Evolutionary conservation across 2,329 filamentous ascomycete genomes (phyloP).

Genomic region (Ascomycota sp.): DNA sequence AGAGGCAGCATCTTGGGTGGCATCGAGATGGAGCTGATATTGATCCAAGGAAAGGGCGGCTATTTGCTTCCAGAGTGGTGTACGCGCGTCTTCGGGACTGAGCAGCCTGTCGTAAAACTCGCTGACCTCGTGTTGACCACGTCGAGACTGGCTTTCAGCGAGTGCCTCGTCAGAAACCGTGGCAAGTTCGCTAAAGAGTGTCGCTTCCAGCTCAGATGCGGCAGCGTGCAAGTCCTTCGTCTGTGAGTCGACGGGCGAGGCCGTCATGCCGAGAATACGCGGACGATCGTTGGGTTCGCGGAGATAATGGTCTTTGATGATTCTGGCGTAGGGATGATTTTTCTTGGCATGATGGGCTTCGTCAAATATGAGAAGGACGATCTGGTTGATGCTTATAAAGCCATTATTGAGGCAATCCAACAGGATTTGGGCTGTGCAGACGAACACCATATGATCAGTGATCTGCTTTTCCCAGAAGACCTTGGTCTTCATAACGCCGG

Average conservation of each 20-base stretch:
- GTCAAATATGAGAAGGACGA: conserved; percentile 84
- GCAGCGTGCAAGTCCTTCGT: conserved; percentile 43
- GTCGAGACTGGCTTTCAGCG: conserved; percentile 5
- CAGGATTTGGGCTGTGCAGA: conserved; percentile 80
- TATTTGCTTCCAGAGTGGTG: conserved; percentile 38
- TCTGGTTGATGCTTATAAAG: conserved; percentile 57
- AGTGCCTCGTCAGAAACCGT: conserved; percentile 32
- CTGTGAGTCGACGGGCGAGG: conserved; percentile 75
- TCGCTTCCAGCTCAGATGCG: conserved; percentile 47
- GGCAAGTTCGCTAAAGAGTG: conserved; percentile 64
- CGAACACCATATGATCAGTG: conserved; percentile 53
- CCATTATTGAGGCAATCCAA: conserved; percentile 55
- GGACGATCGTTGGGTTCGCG: conserved; percentile 31
- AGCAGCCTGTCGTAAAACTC: conserved; percentile 21
- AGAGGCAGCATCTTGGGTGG: conserved; percentile 34
- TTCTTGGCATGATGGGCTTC: conserved; percentile 94
- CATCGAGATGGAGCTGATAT: conserved; percentile 35
- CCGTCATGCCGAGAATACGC: conserved; percentile 86
- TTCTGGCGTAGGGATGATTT: conserved; percentile 69
- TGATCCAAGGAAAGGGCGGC: conserved; percentile 17
- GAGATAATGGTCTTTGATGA: conserved; percentile 72
- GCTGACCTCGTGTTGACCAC: conserved; percentile 27
- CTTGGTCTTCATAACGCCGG: conserved; percentile 16
- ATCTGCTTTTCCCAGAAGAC: conserved; percentile 30
- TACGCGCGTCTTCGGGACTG: conserved; percentile 27